Conservation (phyloP, 345 rosid species). For the Carallia pectinifolia region DNA sequence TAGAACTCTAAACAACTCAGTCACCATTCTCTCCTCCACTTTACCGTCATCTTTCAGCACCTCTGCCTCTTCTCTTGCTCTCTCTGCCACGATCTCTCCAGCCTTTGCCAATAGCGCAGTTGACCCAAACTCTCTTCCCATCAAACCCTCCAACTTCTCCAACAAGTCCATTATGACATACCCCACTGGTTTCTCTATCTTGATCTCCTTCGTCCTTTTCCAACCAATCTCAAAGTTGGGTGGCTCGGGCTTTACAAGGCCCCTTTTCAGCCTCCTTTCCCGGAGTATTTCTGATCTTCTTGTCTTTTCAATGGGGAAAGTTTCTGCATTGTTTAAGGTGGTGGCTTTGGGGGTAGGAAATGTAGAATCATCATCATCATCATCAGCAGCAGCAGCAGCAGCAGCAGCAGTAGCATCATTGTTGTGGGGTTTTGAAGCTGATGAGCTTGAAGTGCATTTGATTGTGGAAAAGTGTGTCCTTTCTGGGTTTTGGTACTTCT, state of each 20-base stretch:
- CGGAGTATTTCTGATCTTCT: conserved; percentile 62
- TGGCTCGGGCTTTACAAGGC: conserved; percentile 52
- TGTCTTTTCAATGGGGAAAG: conserved; percentile 69
- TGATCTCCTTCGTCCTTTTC: conserved; percentile 71
- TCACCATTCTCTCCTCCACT: conserved; percentile 83
- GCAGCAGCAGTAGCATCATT: background rate
- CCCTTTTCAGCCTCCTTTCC: conserved; percentile 37
- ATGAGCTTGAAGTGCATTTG: conserved; percentile 35
- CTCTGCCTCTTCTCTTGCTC: conserved; percentile 91
- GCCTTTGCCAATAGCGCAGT: conserved; percentile 65
- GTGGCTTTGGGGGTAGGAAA: conserved; percentile 44
- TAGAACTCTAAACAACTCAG: conserved; percentile 83
- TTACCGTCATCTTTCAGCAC: conserved; percentile 71
- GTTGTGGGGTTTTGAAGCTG: conserved; percentile 10
- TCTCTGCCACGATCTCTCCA: conserved; percentile 85
- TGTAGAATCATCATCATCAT: conserved; percentile 5
- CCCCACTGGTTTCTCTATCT: conserved; percentile 71
- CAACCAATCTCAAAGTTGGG: conserved; percentile 83
- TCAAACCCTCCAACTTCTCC: conserved; percentile 65
- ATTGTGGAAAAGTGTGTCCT: conserved; percentile 4
- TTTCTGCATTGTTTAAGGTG: conserved; percentile 48
- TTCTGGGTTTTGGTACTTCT: background rate
- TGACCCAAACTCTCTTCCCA: conserved; percentile 77
- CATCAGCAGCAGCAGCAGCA: background rate
- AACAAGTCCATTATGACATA: conserved; percentile 79